phyloP scores from a whole-genome alignment of 148 eudicot species.

The Arbutus unedo region DNA sequence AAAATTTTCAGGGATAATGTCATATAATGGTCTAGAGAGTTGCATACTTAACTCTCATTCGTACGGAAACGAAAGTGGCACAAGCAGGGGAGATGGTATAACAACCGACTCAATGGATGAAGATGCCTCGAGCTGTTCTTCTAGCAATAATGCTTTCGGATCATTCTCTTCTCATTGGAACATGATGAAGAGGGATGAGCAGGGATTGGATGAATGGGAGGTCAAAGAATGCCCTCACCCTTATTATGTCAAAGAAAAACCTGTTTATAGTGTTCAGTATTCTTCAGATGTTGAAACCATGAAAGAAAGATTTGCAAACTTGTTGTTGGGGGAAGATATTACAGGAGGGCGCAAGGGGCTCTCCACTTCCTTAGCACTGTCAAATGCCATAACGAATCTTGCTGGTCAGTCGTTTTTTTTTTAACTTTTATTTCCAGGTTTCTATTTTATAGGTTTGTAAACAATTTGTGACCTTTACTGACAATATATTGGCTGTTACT shows the following conservation, averaged over 20 bases:
- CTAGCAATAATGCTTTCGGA: constrained; percentile 60
- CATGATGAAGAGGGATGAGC: constrained; percentile 43
- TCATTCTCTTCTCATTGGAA: constrained; percentile 63
- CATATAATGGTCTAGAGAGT: constrained; percentile 87
- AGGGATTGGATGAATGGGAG: constrained; percentile 52
- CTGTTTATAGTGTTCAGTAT: constrained; percentile 29
- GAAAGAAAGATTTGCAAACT: constrained; percentile 79
- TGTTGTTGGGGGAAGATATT: constrained; percentile 88
- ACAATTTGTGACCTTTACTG: not conserved
- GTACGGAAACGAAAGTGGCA: constrained; percentile 41
- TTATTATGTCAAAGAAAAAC: constrained; percentile 39
- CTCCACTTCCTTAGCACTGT: constrained; percentile 67
- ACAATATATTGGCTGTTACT: not conserved
- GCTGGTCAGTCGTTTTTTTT: constrained; percentile 42
- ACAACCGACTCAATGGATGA: constrained; percentile 50
- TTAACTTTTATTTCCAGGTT: not conserved
- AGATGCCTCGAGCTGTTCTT: constrained; percentile 73
- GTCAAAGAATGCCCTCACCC: constrained; percentile 45
- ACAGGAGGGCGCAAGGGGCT: constrained; percentile 76
- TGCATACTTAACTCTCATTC: constrained; percentile 59
- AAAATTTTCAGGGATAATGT: constrained; percentile 58
- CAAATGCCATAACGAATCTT: constrained; percentile 77
- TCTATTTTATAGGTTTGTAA: not conserved
- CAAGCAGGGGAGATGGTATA: constrained; percentile 46
- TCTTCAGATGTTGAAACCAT: constrained; percentile 66